Evolutionary conservation across 2,329 filamentous ascomycete genomes (phyloP).

Genomic region (Penicillium sp.): DNA sequence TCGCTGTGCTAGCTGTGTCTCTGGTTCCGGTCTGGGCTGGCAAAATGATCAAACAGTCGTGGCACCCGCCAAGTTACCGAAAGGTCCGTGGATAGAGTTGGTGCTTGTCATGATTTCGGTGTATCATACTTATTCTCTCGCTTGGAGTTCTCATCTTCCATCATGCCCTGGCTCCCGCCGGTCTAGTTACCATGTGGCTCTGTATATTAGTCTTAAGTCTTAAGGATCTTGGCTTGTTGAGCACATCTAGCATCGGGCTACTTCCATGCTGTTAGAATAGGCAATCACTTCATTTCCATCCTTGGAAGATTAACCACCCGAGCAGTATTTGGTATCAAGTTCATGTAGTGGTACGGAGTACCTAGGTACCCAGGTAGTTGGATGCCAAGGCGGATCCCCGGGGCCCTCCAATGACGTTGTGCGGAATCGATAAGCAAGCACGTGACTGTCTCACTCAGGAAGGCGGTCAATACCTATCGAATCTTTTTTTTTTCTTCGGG

Average conservation of each 20-base stretch:
- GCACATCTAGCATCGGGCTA: neutral
- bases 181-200: neutral
- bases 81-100: slow-evolving; percentile 64
- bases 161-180: neutral
- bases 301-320: neutral
- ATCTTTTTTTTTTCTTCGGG: slow-evolving; percentile 8
- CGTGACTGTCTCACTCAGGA: slow-evolving; percentile 22
- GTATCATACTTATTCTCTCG: slow-evolving; percentile 3
- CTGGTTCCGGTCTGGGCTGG: slow-evolving; percentile 82
- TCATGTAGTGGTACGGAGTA: neutral
- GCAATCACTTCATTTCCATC: neutral
- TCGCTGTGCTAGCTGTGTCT: slow-evolving; percentile 74
- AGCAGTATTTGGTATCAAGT: neutral
- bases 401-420: slow-evolving; percentile 1
- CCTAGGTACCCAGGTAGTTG: no score
- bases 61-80: slow-evolving; percentile 89
- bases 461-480: slow-evolving; percentile 4
- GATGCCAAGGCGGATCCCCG: neutral
- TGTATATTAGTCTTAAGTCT: neutral
- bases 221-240: neutral
- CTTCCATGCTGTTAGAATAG: neutral
- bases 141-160: neutral
- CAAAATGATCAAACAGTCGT: slow-evolving; percentile 77
- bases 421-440: slow-evolving; percentile 33
- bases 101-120: neutral